phyloP scores from a whole-genome alignment of 306 rosid species.

The Castanea sativa region DNA sequence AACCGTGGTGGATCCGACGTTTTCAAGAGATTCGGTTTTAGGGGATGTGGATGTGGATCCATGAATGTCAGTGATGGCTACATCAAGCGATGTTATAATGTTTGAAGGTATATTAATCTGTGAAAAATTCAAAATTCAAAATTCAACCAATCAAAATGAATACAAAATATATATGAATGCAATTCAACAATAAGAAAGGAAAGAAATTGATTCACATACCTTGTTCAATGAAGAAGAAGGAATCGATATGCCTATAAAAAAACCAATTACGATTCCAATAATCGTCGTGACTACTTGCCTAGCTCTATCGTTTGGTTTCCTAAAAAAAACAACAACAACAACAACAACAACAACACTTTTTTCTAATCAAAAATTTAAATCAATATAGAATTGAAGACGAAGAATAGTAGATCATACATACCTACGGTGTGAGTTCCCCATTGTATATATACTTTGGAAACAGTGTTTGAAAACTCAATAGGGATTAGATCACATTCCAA shows the following conservation, averaged over 20 bases:
- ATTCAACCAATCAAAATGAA: conserved; percentile 21
- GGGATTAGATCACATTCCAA: too few relatives aligned
- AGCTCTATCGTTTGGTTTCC: conserved; percentile 60
- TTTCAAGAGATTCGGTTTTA: conserved; percentile 49
- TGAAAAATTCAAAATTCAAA: conserved; percentile 22
- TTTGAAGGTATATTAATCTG: conserved; percentile 84
- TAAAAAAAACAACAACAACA: conserved; percentile 1
- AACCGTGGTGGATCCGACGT: conserved; percentile 47
- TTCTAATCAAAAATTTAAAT: too few relatives aligned
- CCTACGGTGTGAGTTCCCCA: too few relatives aligned
- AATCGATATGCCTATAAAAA: conserved; percentile 73
- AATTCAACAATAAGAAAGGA: neutral
- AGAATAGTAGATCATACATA: too few relatives aligned
- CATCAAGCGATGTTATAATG: conserved; percentile 62
- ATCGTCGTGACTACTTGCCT: conserved; percentile 54
- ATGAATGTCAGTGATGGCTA: conserved; percentile 52
- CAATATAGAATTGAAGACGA: too few relatives aligned
- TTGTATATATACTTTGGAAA: too few relatives aligned
- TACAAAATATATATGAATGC: neutral
- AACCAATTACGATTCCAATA: conserved; percentile 74
- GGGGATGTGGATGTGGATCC: conserved; percentile 21
- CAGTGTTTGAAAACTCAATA: too few relatives aligned
- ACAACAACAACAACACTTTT: too few relatives aligned
- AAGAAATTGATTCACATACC: conserved; percentile 36
- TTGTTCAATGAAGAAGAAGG: conserved; percentile 54